These are phyloP conservation scores for Solanum neorickii DNA, from an alignment of 257 asterid species.

Conservation along the genomic window DNA sequence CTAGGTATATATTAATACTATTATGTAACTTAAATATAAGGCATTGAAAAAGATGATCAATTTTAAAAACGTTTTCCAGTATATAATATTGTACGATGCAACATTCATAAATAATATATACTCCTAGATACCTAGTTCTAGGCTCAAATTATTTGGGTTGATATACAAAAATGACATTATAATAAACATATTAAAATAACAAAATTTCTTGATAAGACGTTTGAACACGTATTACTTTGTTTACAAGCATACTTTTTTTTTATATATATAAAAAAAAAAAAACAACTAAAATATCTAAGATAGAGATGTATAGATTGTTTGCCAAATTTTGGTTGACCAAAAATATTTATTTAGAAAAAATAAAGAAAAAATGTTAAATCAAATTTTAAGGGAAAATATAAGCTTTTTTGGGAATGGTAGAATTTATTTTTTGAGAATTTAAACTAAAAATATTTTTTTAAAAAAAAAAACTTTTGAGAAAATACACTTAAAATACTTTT, in stretches of 20 bases:
- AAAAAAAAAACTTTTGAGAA: too few species aligned
- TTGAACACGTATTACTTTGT: neutral
- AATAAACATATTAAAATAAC: neutral
- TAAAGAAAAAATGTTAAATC: too few species aligned
- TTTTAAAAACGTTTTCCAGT: neutral
- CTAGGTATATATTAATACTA: neutral
- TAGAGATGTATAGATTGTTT: neutral
- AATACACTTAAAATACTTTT: too few species aligned
- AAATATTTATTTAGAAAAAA: too few species aligned
- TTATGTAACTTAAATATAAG: neutral
- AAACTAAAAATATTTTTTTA: too few species aligned
- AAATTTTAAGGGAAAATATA: too few species aligned
- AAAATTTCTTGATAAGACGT: neutral
- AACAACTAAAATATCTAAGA: neutral
- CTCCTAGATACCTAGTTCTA: neutral
- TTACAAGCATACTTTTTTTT: neutral
- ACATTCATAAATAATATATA: neutral
- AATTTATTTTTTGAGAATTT: too few species aligned
- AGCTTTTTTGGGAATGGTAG: too few species aligned
- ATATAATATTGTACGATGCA: neutral
- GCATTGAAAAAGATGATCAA: neutral
- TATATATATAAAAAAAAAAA: too few species aligned
- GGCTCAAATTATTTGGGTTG: neutral
- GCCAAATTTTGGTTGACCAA: neutral
- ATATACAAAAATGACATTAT: neutral